Percentiles rank a stretch among this genome's conserved stretches.
Conservation (phyloP, 1,284 basidiomycete species). For the Ganoderma meredithae region DNA sequence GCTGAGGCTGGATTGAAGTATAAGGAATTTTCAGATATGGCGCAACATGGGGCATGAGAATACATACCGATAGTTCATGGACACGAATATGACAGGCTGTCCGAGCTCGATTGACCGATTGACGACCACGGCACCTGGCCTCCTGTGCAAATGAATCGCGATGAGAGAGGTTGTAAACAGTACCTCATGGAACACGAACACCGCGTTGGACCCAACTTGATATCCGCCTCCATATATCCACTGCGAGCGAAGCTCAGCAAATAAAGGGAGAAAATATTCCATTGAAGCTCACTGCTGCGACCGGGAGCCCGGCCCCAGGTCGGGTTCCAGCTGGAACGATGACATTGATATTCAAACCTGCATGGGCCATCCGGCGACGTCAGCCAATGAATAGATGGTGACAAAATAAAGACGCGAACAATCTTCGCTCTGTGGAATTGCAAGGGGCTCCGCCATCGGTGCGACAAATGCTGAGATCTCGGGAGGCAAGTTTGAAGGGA, state of each 20-base stretch:
- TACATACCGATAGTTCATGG: slow-evolving; percentile 45
- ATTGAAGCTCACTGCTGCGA: slow-evolving; percentile 41
- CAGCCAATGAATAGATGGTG: not conserved
- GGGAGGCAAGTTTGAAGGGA: slow-evolving; percentile 39
- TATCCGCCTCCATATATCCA: slow-evolving; percentile 40
- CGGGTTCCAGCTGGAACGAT: slow-evolving; percentile 53
- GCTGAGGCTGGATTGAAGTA: slow-evolving; percentile 5
- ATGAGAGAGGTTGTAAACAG: not conserved
- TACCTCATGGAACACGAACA: slow-evolving; percentile 16
- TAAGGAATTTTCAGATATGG: not conserved
- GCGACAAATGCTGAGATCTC: slow-evolving; percentile 45
- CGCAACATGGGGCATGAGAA: not conserved
- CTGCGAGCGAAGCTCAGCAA: slow-evolving; percentile 14
- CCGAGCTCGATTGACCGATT: slow-evolving; percentile 46
- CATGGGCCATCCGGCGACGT: too few species aligned
- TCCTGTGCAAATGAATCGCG: slow-evolving; percentile 13
- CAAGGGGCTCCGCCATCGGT: slow-evolving; percentile 44
- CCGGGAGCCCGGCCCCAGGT: slow-evolving; percentile 46
- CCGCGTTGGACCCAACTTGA: slow-evolving; percentile 34
- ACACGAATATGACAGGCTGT: slow-evolving; percentile 43
- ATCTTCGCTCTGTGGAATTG: slow-evolving; percentile 49
- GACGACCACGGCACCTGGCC: slow-evolving; percentile 37
- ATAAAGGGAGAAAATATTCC: not conserved
- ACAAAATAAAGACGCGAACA: slow-evolving; percentile 44
- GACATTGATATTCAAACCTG: slow-evolving; percentile 67